Percentiles rank a stretch among this genome's conserved stretches.
Conservation (phyloP, 2,329 filamentous ascomycete genomes). For the Ilyonectria destructans region DNA sequence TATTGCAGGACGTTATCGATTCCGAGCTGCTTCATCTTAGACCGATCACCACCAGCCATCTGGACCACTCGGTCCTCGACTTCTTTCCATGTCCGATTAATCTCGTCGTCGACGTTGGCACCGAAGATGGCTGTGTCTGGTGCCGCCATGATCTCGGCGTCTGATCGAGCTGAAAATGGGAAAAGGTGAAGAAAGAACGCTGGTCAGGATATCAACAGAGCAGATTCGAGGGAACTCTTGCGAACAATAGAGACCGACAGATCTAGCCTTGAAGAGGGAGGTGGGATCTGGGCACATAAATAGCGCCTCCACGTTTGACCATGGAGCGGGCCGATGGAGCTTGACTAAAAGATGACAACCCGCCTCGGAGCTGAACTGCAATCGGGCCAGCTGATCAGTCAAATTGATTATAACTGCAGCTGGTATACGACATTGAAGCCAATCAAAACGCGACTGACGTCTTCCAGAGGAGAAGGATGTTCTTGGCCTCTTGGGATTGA, state of each 20-base stretch:
- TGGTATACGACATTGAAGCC: background rate
- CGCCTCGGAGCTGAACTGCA: background rate
- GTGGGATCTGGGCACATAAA: background rate
- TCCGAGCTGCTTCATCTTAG: conserved; percentile 46
- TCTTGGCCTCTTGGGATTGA: no score
- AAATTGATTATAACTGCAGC: background rate
- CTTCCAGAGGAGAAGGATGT: no score
- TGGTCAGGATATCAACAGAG: background rate
- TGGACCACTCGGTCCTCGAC: conserved; percentile 53
- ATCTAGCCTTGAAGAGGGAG: background rate
- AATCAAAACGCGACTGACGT: background rate
- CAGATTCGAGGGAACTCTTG: no score
- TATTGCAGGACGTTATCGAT: conserved; percentile 51
- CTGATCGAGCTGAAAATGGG: no score
- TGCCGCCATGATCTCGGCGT: background rate
- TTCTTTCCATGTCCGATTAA: conserved; percentile 53
- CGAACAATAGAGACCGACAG: background rate
- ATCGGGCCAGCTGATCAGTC: background rate
- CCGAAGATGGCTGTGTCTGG: background rate
- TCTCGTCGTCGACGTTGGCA: conserved; percentile 37
- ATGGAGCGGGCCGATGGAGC: background rate
- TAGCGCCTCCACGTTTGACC: background rate
- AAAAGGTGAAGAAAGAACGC: no score
- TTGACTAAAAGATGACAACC: no score
- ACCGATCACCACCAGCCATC: conserved; percentile 51